Evolutionary conservation across 1,284 basidiomycete genomes (phyloP), one percentile per base, ranked within the genome.

Genomic region (Cystobasidiaceae sp.): DNA sequence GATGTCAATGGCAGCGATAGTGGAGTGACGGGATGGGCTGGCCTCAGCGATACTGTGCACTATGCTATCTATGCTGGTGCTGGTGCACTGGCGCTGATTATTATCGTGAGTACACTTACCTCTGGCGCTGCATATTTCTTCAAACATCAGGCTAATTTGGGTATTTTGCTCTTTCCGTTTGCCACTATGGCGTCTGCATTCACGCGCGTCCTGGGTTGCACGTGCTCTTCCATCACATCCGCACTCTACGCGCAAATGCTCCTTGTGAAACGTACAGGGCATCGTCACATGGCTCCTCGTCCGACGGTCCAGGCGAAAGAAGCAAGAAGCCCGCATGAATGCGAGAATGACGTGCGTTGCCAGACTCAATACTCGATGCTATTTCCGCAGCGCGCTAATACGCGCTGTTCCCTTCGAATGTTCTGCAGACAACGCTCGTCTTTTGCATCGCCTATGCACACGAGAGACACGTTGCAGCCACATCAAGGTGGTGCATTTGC

Each of bases 61-160:
- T 64, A 64, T 64, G 52, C 39, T 30, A 64, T 64, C 21, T 64
- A 64, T 48, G 61, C 39, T 28, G 61, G 34, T 23, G 61, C 61
- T 1, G 61, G 41, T 13, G 61, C 41, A n/a, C 27, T 56, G n/a
- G 61, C 52, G 2, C 25, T 64, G 30, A 7, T 56, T 28, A 43
- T 64, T 28, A 44, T 64, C 27, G 61, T 64, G 33, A 48, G 61
- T 64, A n/a, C 28, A 13, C 21, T 17, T 46, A 13, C 27, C 23
- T 46, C 27, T 11, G 11, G 13, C 45, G 13, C 23, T 25, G n/a
- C 11, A 13, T 25, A 25, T 23, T 23, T 13, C 27, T 46, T 46
- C 13, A 19, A 11, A 11, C 11, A n/a, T 39, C 11, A 11, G 11
- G 37, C n/a, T 11, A 39, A 39, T 39, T 39, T 39, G 11, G n/a